Conservation (phyloP, 2,329 filamentous ascomycete genomes). For the Colletotrichum sp. region DNA sequence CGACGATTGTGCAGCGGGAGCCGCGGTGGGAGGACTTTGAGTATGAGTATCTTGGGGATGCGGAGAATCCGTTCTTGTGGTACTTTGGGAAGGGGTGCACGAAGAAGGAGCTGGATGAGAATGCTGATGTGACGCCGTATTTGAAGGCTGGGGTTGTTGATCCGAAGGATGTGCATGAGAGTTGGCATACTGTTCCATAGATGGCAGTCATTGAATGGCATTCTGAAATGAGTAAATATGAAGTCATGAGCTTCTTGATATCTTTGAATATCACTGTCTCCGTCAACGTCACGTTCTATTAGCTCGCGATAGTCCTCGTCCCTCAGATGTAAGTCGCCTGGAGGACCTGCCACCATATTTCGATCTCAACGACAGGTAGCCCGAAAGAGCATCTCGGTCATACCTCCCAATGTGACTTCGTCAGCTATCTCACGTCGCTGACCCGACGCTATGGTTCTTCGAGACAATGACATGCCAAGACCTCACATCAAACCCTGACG, state of each 20-base stretch:
- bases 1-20: conserved; percentile 61
- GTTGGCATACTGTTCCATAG: conserved; percentile 63
- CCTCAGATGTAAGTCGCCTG: background rate
- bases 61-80: conserved; percentile 61
- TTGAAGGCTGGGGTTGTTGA: conserved; percentile 63
- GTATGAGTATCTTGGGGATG: conserved; percentile 48
- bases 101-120: conserved; percentile 57
- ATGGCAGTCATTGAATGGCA: background rate
- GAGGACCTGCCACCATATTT: accelerated
- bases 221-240: background rate
- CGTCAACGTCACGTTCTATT: accelerated
- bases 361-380: background rate
- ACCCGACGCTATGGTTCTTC: background rate
- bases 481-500: background rate
- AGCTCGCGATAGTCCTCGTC: background rate
- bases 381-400: accelerated
- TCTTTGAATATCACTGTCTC: background rate
- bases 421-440: accelerated
- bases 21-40: conserved; percentile 63
- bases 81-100: conserved; percentile 74
- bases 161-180: conserved; percentile 68
- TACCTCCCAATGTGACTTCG: accelerated
- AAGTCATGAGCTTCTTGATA: too few species aligned
- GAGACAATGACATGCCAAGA: background rate
- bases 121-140: conserved; percentile 69